Conservation (phyloP, 1,139 yeast species). For the Scheffersomyces lignicola region DNA sequence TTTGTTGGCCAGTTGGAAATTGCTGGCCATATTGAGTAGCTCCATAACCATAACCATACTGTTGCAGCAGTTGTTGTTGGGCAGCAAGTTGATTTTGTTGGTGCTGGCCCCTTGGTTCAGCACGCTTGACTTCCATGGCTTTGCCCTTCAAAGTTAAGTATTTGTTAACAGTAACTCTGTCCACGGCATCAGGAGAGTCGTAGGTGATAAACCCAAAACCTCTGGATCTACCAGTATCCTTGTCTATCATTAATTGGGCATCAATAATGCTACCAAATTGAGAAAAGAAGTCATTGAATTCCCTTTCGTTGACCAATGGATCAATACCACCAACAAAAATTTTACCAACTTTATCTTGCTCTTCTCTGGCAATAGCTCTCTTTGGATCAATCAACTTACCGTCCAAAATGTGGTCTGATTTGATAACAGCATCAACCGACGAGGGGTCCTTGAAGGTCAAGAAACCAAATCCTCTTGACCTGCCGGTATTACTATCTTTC, state of each 20-base stretch:
- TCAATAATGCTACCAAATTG: constrained; percentile 93
- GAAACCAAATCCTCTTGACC: constrained; percentile 97
- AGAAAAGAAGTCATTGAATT: constrained; percentile 83
- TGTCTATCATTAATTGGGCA: constrained; percentile 96
- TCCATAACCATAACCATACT: constrained; percentile 35
- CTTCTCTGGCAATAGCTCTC: constrained; percentile 97
- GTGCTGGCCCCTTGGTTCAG: constrained; percentile 82
- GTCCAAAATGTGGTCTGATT: constrained; percentile 86
- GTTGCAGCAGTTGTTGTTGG: constrained; percentile 40
- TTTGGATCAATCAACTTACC: constrained; percentile 98
- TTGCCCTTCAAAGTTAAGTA: constrained; percentile 84
- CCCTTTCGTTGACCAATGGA: constrained; percentile 90
- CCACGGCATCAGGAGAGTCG: constrained; percentile 95
- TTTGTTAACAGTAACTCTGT: constrained; percentile 81
- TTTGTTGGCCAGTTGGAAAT: constrained; percentile 38
- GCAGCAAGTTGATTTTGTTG: constrained; percentile 39
- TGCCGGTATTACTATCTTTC: constrained; percentile 88
- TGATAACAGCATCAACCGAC: constrained; percentile 85
- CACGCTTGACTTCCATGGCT: constrained; percentile 93
- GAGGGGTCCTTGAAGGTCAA: constrained; percentile 80
- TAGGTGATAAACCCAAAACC: constrained; percentile 98
- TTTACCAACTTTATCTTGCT: constrained; percentile 96
- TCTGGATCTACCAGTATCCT: constrained; percentile 95
- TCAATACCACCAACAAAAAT: constrained; percentile 98
- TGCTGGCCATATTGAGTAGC: constrained; percentile 32